Evolutionary conservation across 75 land plant genomes (phyloP).

Genomic region (Selaginella moellendorffii): DNA sequence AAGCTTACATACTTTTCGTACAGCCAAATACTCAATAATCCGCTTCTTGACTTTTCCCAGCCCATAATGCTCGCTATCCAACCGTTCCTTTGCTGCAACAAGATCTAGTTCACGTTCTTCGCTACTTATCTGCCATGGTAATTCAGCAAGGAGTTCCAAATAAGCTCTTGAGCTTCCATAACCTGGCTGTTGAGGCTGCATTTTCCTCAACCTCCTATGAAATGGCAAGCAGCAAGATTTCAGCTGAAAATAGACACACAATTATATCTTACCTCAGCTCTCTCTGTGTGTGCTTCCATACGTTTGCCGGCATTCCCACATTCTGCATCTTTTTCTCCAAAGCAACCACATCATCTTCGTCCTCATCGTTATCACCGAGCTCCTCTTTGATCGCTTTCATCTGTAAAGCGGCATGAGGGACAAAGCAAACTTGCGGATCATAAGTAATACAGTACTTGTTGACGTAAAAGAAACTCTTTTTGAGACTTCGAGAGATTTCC

Average conservation of each 20-base stretch:
- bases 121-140: constrained; percentile 85
- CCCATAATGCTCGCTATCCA: constrained; percentile 91
- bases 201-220: constrained; percentile 74
- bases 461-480: constrained; percentile 84
- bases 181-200: constrained; percentile 99
- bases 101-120: constrained; percentile 80
- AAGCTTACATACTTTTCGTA: constrained; percentile 60
- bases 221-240: too few species aligned
- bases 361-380: constrained; percentile 98
- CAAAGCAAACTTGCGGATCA: too few species aligned
- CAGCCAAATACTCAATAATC: constrained; percentile 95
- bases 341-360: constrained; percentile 87
- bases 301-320: constrained; percentile 87
- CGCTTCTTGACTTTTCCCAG: constrained; percentile 81
- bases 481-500: constrained; percentile 93
- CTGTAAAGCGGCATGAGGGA: too few species aligned
- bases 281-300: constrained; percentile 95
- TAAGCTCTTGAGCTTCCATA: constrained; percentile 84
- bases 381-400: constrained; percentile 99
- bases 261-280: constrained; percentile 52
- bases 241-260: not conserved
- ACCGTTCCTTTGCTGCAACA: constrained; percentile 77
- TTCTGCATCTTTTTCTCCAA: constrained; percentile 87
- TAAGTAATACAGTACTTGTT: too few species aligned
- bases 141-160: constrained; percentile 82